These are phyloP conservation scores for Monilinia vaccinii-corymbosi DNA, from an alignment of 2,329 filamentous ascomycete genomes.

Conservation along the genomic window DNA sequence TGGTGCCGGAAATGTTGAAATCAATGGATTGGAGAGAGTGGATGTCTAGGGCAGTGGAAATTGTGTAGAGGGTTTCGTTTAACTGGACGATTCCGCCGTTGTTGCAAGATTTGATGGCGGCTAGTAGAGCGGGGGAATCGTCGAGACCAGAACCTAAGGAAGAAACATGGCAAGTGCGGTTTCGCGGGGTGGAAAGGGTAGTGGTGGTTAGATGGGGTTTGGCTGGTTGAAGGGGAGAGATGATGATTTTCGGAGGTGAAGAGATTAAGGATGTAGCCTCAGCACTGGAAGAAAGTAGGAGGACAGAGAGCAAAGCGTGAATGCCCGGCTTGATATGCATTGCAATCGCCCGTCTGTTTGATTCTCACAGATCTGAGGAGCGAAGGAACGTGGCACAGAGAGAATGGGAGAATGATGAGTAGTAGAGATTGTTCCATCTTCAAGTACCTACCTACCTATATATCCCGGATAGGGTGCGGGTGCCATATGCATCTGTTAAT, in stretches of 20 bases:
- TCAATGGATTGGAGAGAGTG: constrained; percentile 1
- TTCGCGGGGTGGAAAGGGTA: background rate
- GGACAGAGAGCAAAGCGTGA: background rate
- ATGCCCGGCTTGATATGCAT: background rate
- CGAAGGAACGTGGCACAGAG: background rate
- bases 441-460: background rate
- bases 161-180: background rate
- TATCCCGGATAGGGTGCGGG: too few relatives aligned
- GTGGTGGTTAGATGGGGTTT: background rate
- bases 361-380: background rate
- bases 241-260: background rate
- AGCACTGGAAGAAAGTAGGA: background rate
- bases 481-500: background rate
- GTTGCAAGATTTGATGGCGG: constrained; percentile 4
- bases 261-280: background rate
- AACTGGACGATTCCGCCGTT: background rate
- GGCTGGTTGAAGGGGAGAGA: background rate
- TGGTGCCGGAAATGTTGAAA: constrained; percentile 2
- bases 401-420: background rate
- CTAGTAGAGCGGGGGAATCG: background rate
- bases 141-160: background rate
- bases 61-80: constrained; percentile 2
- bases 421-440: background rate
- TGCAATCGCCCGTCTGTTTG: background rate
- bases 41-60: background rate